A percentile compares a stretch with the other conserved stretches of the same genome.
These are phyloP conservation scores for Saussurea involucrata DNA, from an alignment of 129 eudicot species.

Conservation along the genomic window DNA sequence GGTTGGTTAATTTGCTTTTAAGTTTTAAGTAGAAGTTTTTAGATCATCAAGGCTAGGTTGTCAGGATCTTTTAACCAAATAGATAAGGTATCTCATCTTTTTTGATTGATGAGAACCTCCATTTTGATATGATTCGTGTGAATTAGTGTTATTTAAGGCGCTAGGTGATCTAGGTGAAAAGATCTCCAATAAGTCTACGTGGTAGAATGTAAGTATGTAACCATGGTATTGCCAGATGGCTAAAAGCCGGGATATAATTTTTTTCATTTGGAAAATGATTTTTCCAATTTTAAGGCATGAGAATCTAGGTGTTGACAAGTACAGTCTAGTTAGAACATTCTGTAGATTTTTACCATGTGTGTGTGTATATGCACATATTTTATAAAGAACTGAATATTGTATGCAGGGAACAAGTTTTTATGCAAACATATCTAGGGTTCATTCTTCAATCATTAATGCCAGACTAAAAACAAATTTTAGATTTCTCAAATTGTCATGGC, in stretches of 20 bases:
- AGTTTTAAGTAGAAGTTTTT: not conserved
- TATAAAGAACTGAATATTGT: not conserved
- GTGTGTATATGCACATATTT: not conserved
- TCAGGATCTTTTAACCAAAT: not conserved
- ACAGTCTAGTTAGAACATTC: not conserved
- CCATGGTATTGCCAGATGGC: not conserved
- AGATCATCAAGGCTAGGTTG: not conserved
- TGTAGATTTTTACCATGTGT: not conserved
- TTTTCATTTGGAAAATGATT: not conserved
- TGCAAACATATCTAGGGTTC: not conserved
- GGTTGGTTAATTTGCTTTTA: conserved; percentile 4
- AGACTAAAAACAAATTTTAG: not conserved
- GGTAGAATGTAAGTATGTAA: too few species aligned
- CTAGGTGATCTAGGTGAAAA: not conserved
- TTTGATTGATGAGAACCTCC: not conserved
- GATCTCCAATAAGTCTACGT: not conserved
- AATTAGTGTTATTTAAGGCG: not conserved
- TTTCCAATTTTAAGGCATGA: not conserved
- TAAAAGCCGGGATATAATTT: not conserved
- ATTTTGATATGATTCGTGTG: not conserved
- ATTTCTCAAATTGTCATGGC: not conserved
- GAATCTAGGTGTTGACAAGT: not conserved
- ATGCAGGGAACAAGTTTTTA: not conserved
- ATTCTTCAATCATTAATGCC: not conserved
- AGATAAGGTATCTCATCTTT: not conserved